Evolutionary conservation across 2,329 filamentous ascomycete species (phyloP).

Genomic region (Diplodia sapinea): DNA sequence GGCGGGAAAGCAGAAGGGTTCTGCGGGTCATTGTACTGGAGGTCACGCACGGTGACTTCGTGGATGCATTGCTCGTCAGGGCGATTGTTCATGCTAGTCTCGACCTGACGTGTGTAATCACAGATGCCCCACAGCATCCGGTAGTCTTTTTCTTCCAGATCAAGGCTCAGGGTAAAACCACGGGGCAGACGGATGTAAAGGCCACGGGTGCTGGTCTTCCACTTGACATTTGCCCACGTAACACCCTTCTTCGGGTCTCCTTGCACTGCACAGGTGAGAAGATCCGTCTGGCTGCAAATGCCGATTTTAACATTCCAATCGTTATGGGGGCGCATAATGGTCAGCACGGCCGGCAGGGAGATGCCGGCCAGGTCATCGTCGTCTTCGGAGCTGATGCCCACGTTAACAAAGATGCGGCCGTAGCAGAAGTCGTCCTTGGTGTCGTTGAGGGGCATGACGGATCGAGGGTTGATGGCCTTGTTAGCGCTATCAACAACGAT

Average conservation of each 20-base stretch:
- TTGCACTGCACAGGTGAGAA: conserved; percentile 76
- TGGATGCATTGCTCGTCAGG: conserved; percentile 74
- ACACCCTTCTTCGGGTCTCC: conserved; percentile 70
- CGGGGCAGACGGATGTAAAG: conserved; percentile 75
- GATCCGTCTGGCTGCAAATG: conserved; percentile 78
- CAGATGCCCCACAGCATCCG: conserved; percentile 80
- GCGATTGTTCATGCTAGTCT: conserved; percentile 70
- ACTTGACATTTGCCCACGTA: conserved; percentile 81
- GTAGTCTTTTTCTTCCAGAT: conserved; percentile 78
- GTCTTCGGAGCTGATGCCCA: conserved; percentile 75
- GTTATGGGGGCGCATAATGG: conserved; percentile 71
- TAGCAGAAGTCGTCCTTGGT: conserved; percentile 76
- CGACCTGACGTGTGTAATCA: conserved; percentile 80
- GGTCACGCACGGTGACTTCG: conserved; percentile 70
- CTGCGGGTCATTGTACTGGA: conserved; percentile 81
- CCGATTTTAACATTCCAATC: conserved; percentile 74
- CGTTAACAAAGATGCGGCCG: conserved; percentile 75
- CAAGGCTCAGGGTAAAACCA: conserved; percentile 74
- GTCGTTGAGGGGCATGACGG: conserved; percentile 79
- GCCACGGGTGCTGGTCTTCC: conserved; percentile 71
- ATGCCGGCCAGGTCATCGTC: conserved; percentile 68
- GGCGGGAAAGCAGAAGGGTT: conserved; percentile 75
- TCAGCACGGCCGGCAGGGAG: conserved; percentile 75
- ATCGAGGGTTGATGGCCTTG: conserved; percentile 58
- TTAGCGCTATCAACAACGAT: conserved; percentile 53